These are phyloP conservation scores for Heritiera littoralis DNA, from an alignment of 345 rosid species.

Conservation along the genomic window DNA sequence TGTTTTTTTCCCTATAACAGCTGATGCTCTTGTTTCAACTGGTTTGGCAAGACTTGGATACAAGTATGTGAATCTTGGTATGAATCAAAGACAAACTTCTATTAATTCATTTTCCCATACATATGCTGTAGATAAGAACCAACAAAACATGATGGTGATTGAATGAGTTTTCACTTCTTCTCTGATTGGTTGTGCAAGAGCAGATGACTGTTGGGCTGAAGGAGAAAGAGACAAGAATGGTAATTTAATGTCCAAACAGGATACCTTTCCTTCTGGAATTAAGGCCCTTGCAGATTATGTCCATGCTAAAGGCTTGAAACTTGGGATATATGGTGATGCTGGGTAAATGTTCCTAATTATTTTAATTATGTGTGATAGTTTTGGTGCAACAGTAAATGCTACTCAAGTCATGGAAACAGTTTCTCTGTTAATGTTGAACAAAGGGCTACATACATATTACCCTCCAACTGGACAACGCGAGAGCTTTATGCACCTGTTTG, in stretches of 20 bases:
- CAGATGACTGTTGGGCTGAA: constrained; percentile 67
- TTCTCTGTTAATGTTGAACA: no score
- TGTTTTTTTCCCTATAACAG: constrained; percentile 21
- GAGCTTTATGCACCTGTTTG: no score
- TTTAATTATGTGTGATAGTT: neutral
- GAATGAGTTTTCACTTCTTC: neutral
- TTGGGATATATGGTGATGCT: constrained; percentile 56
- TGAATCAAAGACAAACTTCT: no score
- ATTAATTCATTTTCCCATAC: no score
- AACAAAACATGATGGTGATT: neutral
- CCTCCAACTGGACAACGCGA: no score
- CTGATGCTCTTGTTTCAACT: constrained; percentile 56
- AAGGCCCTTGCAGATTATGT: constrained; percentile 49
- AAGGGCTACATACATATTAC: no score
- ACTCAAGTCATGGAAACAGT: no score
- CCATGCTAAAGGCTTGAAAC: constrained; percentile 43
- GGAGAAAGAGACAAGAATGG: constrained; percentile 43
- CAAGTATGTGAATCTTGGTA: constrained; percentile 60
- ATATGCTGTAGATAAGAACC: neutral
- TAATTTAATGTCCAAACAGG: constrained; percentile 34
- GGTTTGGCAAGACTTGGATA: constrained; percentile 56
- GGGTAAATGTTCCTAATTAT: constrained; percentile 38
- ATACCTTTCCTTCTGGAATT: constrained; percentile 58
- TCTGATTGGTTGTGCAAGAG: neutral
- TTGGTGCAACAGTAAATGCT: neutral